Conservation (phyloP, 2,329 filamentous ascomycete species). For the Penicillium concentricum region DNA sequence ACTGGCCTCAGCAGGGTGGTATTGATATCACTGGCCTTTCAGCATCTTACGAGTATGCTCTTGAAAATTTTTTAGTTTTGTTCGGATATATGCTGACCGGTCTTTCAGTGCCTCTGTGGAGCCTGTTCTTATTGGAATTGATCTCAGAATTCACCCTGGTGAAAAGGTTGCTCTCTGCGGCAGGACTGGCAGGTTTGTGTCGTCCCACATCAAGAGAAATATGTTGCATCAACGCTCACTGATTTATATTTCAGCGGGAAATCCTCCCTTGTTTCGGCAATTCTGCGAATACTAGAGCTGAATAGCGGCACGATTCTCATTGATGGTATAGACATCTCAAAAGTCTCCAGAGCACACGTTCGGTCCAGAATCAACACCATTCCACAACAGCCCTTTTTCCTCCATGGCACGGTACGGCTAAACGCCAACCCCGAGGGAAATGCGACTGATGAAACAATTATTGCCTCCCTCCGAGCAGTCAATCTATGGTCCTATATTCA, state of each 20-base stretch:
- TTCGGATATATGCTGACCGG: neutral
- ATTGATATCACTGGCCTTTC: conserved; percentile 39
- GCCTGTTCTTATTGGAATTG: conserved; percentile 22
- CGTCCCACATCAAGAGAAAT: neutral
- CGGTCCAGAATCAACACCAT: conserved; percentile 29
- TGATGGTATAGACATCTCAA: conserved; percentile 27
- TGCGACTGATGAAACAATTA: conserved; percentile 21
- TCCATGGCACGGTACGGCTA: conserved; percentile 23
- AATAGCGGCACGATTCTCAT: conserved; percentile 26
- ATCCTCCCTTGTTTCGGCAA: conserved; percentile 28
- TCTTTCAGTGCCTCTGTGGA: conserved; percentile 4
- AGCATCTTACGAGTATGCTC: conserved; percentile 38
- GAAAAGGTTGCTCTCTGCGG: conserved; percentile 34
- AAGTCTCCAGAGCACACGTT: conserved; percentile 21
- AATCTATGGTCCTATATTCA: conserved; percentile 30
- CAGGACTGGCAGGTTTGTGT: conserved; percentile 28
- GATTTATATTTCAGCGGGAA: conserved; percentile 22
- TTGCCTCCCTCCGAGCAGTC: conserved; percentile 25
- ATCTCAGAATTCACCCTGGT: conserved; percentile 21
- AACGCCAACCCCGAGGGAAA: conserved; percentile 15
- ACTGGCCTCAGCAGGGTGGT: conserved; percentile 39
- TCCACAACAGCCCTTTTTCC: conserved; percentile 30
- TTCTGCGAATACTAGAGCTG: conserved; percentile 32
- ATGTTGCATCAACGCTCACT: neutral
- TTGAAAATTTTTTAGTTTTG: neutral